Evolutionary conservation across 1,284 basidiomycete genomes (phyloP).

Genomic region (Tremellales sp.): DNA sequence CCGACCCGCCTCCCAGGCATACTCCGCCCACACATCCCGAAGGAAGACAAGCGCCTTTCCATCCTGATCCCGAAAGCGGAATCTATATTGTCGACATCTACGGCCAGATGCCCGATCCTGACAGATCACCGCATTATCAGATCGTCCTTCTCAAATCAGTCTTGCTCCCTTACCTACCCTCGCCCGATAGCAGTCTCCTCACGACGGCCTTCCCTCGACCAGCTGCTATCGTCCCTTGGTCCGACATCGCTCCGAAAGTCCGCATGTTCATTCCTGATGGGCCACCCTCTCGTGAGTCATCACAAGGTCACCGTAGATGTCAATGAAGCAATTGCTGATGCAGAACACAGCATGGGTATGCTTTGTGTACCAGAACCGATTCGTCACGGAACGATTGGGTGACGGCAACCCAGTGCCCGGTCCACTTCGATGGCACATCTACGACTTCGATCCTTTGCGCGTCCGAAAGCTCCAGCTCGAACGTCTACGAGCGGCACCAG

Average conservation of each 20-base stretch:
- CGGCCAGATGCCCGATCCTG: constrained; percentile 18
- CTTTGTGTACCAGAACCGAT: constrained; percentile 46
- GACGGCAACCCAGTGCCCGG: constrained; percentile 1
- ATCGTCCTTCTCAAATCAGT: constrained; percentile 34
- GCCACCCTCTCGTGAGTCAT: constrained; percentile 15
- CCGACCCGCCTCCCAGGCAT: constrained; percentile 45
- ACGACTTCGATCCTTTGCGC: constrained; percentile 44
- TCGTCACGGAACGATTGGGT: constrained; percentile 18
- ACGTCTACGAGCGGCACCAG: constrained; percentile 2
- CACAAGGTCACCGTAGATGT: no score
- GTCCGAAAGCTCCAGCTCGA: constrained; percentile 28
- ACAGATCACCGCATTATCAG: constrained; percentile 25
- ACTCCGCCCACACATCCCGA: constrained; percentile 33
- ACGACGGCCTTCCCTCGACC: constrained; percentile 25
- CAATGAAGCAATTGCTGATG: background rate
- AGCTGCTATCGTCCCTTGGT: constrained; percentile 31
- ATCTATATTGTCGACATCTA: constrained; percentile 36
- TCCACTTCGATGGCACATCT: constrained; percentile 18
- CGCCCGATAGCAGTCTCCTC: constrained; percentile 31
- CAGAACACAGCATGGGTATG: constrained; percentile 47
- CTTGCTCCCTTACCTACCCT: constrained; percentile 36
- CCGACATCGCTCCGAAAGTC: constrained; percentile 34
- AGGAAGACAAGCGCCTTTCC: constrained; percentile 27
- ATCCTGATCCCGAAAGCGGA: constrained; percentile 41
- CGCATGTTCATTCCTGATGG: constrained; percentile 27